Evolutionary conservation across 768 basidiomycete genomes (phyloP), one percentile per base, ranked within the genome.

Genomic region (Boletus vermiculosoides): DNA sequence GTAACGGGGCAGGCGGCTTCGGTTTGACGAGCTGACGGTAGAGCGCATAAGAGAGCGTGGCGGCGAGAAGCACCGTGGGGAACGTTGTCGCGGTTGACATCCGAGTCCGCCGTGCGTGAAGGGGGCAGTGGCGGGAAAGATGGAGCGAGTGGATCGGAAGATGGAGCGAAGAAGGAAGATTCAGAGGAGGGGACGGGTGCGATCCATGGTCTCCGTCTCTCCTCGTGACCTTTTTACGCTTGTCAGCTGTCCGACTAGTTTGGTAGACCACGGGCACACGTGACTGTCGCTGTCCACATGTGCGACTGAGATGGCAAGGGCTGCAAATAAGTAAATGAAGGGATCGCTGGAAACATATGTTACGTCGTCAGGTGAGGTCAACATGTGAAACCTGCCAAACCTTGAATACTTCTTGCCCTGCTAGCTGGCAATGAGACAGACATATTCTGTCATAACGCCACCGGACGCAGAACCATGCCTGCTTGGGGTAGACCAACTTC

Each of bases 1-100:
- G 87, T 30, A 82, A 70, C 52, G 78, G 75, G 40, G 71, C 71
- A 59, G 71, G 73, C 60, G 22, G 50, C 49, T 54, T 63, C 41
- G 56, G 55, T 49, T 28, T 59, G 13, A 56, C 45, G 45, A 61
- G 22, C 13, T 46, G 60, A 49, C 59, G 60, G 18, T 63, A 70
- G 50, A 68, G 54, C 2, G 51, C 25, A 48, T 61, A 66, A 36
- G 50, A 55, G 44, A 68, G 45, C 5, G 47, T 45, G 28, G 33
- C 56, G 13, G 50, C 52, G 53, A 73, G 63, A 62, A 68, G 51
- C 52, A 61, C 63, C 40, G 61, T 61, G 56, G 56, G 57, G 54
- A 64, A 44, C 50, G 50, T 50, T 22, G 42, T 50, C 5, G 53
- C 9, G 52, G 25, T 30, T 18, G 52, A 37, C 67, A 66, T 67